Evolutionary conservation across 169 alveolate species (phyloP).

Genomic region (Plasmodium relictum): DNA sequence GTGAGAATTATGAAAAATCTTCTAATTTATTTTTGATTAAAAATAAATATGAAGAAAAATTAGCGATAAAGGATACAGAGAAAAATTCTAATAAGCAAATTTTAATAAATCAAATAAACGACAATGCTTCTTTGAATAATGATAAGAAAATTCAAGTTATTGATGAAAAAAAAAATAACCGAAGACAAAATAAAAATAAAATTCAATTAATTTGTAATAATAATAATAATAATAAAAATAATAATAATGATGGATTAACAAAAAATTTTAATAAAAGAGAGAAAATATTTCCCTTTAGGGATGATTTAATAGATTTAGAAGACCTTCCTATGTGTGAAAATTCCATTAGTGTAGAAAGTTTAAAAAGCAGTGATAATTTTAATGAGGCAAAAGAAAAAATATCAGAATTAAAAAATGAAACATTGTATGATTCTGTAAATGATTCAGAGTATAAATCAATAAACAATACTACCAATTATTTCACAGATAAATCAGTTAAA

Average conservation of each 20-base stretch:
- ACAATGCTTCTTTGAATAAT: no score
- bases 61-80: not conserved
- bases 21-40: slow-evolving; percentile 14
- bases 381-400: not conserved
- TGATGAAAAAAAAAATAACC: not conserved
- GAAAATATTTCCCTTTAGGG: no score
- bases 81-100: not conserved
- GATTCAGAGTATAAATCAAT: not conserved
- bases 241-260: no score
- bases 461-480: not conserved
- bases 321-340: no score
- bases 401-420: not conserved
- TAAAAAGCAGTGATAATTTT: no score
- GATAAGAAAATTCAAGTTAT: no score
- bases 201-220: not conserved
- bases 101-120: no score
- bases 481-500: slow-evolving; percentile 8
- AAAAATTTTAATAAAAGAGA: no score
- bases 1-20: not conserved
- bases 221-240: slow-evolving; percentile 10
- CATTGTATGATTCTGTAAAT: not conserved
- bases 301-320: no score
- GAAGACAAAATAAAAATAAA: not conserved
- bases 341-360: no score
- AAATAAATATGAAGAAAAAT: not conserved